A percentile compares a stretch with the other conserved stretches of the same genome.
phyloP scores from a whole-genome alignment of 768 basidiomycete genomes.

The Kwoniella mangroviensis region DNA sequence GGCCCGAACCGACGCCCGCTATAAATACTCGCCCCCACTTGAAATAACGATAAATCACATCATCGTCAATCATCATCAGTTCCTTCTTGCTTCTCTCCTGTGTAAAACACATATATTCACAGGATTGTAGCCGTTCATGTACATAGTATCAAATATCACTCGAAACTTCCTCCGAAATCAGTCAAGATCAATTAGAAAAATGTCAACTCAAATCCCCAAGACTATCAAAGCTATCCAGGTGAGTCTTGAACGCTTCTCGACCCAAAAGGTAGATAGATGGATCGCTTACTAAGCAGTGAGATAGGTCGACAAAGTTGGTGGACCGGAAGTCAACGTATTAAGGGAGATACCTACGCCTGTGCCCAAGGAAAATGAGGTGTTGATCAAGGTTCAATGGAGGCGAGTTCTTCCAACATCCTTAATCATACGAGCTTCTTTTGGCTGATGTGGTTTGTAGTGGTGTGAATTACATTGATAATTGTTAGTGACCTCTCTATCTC shows the following conservation, averaged over 20 bases:
- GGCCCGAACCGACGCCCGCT: no score
- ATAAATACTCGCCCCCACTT: no score
- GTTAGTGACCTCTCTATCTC: constrained; percentile 20
- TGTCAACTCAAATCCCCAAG: constrained; percentile 50
- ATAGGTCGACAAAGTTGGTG: constrained; percentile 72
- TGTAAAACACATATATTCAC: no score
- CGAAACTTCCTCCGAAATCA: not conserved
- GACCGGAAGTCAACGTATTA: constrained; percentile 66
- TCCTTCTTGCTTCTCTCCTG: no score
- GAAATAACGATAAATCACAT: no score
- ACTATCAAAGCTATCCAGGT: constrained; percentile 70
- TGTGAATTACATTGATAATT: constrained; percentile 73
- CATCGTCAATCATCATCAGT: no score
- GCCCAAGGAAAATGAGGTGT: constrained; percentile 64
- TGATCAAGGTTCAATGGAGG: constrained; percentile 54
- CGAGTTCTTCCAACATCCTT: constrained; percentile 21
- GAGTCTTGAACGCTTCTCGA: not conserved
- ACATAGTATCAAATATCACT: not conserved
- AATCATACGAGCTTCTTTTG: not conserved
- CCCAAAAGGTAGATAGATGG: not conserved
- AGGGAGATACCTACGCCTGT: constrained; percentile 69
- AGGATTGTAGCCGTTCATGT: not conserved
- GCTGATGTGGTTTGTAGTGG: constrained; percentile 29
- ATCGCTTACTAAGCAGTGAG: not conserved
- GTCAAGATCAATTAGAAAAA: not conserved